Evolutionary conservation across 2,329 filamentous ascomycete genomes (phyloP).

Genomic region (Pseudogymnoascus sp.): DNA sequence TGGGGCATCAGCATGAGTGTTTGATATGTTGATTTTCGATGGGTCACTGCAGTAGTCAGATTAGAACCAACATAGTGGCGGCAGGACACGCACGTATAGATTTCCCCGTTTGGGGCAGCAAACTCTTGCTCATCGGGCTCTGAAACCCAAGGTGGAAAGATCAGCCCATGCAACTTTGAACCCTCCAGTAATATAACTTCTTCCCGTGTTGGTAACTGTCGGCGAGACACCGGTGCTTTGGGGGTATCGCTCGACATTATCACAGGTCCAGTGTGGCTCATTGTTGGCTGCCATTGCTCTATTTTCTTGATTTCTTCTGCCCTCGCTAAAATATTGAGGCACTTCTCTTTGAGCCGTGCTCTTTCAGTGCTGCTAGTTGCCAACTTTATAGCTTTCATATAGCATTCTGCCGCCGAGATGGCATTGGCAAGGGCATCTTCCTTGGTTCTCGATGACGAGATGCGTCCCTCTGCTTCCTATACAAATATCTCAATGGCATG

Average conservation of each 20-base stretch:
- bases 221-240: slow-evolving; percentile 39
- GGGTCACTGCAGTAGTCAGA: slow-evolving; percentile 51
- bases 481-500: background rate
- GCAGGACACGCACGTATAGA: slow-evolving; percentile 51
- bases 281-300: slow-evolving; percentile 19
- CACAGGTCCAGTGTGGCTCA: slow-evolving; percentile 16
- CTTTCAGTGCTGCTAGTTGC: slow-evolving; percentile 57
- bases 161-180: slow-evolving; percentile 72
- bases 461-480: slow-evolving; percentile 47
- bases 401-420: slow-evolving; percentile 70
- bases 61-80: slow-evolving; percentile 10
- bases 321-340: slow-evolving; percentile 58
- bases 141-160: slow-evolving; percentile 78
- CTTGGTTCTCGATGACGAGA: slow-evolving; percentile 44
- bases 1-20: slow-evolving; percentile 68
- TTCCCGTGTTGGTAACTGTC: slow-evolving; percentile 61
- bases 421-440: slow-evolving; percentile 65
- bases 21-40: slow-evolving; percentile 63
- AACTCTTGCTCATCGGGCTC: slow-evolving; percentile 59
- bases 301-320: slow-evolving; percentile 68
- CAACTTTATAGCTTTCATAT: slow-evolving; percentile 67
- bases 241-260: slow-evolving; percentile 9
- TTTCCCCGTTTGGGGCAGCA: slow-evolving; percentile 38
- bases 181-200: slow-evolving; percentile 69
- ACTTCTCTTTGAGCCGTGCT: slow-evolving; percentile 58